These are phyloP conservation scores for Carex kokanica DNA, from an alignment of 176 grass and related monocot genomes.

Conservation along the genomic window DNA sequence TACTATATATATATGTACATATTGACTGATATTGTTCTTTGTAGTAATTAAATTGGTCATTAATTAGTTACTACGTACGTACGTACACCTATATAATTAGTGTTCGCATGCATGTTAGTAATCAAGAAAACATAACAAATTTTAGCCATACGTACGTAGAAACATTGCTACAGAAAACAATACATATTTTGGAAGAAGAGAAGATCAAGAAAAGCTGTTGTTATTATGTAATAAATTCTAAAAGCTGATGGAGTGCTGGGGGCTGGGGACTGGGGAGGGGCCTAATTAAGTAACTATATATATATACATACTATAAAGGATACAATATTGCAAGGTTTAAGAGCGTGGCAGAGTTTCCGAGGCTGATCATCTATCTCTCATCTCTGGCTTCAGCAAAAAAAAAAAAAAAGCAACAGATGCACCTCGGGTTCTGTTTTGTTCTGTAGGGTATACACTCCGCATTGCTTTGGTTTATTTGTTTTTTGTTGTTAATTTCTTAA, in stretches of 20 bases:
- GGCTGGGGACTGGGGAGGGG: neutral
- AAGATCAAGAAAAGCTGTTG: constrained; percentile 16
- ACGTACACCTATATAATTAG: neutral
- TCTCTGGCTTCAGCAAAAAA: constrained; percentile 38
- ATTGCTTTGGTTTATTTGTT: constrained; percentile 11
- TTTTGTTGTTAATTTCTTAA: neutral
- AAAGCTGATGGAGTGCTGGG: constrained; percentile 26
- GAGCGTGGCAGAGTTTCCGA: constrained; percentile 28
- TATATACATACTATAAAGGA: neutral
- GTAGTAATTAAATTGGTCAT: too few species aligned
- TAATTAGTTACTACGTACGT: neutral
- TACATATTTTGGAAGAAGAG: constrained; percentile 14
- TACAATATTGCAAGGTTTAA: neutral
- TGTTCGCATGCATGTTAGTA: neutral
- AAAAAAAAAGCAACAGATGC: neutral
- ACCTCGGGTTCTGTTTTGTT: constrained; percentile 37
- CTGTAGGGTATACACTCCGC: constrained; percentile 32
- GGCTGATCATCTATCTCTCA: constrained; percentile 44
- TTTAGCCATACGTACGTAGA: too few species aligned
- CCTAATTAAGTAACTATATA: neutral
- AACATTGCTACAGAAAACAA: neutral
- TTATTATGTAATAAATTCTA: constrained; percentile 28
- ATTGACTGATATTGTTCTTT: too few species aligned
- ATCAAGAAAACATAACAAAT: neutral
- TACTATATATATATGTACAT: neutral